These are phyloP conservation scores for Sclerotinia minor DNA, from an alignment of 2,329 filamentous ascomycete genomes.

Conservation along the genomic window DNA sequence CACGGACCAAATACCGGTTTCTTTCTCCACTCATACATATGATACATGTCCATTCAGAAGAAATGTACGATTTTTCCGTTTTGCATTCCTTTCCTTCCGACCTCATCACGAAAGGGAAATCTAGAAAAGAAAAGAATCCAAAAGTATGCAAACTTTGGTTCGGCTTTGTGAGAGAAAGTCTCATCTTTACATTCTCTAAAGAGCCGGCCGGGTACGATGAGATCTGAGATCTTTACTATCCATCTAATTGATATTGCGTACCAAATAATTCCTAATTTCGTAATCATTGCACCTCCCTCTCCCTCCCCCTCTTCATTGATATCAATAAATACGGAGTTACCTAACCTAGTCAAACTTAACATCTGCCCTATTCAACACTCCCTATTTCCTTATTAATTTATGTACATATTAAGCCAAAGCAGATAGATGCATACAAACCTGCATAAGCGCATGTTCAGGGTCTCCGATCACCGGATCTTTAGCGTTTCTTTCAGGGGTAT, in stretches of 20 bases:
- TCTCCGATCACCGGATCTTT: background rate
- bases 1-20: conserved; percentile 12
- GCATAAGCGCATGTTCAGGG: conserved; percentile 3
- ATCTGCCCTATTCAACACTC: background rate
- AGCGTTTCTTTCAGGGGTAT: conserved; percentile 8
- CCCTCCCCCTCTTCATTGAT: background rate
- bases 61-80: background rate
- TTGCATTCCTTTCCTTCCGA: background rate
- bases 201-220: background rate
- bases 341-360: background rate
- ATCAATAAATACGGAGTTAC: background rate
- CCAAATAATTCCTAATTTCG: background rate
- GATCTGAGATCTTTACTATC: background rate
- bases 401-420: background rate
- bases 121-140: background rate
- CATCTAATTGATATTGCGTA: background rate
- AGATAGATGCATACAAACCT: background rate
- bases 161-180: background rate
- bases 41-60: conserved; percentile 6
- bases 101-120: background rate
- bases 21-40: background rate
- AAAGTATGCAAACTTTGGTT: conserved; percentile 1
- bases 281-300: background rate
- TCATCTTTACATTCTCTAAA: background rate
- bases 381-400: background rate